Conservation (phyloP, 1,284 basidiomycete genomes). For the Lentinula novae-zelandiae region DNA sequence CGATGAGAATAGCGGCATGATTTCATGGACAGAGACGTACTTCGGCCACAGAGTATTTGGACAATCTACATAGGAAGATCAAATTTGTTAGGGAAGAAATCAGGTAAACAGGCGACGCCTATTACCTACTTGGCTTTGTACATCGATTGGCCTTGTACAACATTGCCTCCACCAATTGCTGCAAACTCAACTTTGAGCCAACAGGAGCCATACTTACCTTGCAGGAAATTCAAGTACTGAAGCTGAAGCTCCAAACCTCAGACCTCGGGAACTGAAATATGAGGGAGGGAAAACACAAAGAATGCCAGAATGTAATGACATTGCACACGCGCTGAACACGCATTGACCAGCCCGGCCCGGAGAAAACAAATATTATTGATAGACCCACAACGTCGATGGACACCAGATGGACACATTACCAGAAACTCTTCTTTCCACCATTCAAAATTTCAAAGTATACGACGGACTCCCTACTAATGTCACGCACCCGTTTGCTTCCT, state of each 20-base stretch:
- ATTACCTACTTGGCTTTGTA: constrained; percentile 9
- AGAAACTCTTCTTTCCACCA: constrained; percentile 38
- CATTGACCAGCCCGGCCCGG: background rate
- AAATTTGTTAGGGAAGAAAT: background rate
- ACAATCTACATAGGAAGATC: background rate
- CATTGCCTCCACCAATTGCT: constrained; percentile 12
- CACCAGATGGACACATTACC: constrained; percentile 3
- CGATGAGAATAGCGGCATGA: background rate
- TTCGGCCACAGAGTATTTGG: constrained; percentile 7
- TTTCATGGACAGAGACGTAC: constrained; percentile 2
- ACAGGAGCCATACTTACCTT: constrained; percentile 1
- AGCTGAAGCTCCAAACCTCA: background rate
- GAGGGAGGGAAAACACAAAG: background rate
- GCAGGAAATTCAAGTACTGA: background rate
- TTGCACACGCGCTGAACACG: background rate
- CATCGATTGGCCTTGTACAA: constrained; percentile 9
- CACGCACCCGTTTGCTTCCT: constrained; percentile 48
- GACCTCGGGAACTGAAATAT: background rate
- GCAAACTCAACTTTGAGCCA: constrained; percentile 7
- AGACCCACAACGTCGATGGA: background rate
- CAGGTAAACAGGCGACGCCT: background rate
- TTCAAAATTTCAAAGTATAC: constrained; percentile 38
- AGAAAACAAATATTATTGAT: background rate
- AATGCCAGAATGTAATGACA: background rate
- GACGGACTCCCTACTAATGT: constrained; percentile 31